A percentile compares a stretch with the other conserved stretches of the same genome.
These are phyloP conservation scores for Ceratobasidium sp. DNA, from an alignment of 1,284 basidiomycete genomes.

Conservation along the genomic window DNA sequence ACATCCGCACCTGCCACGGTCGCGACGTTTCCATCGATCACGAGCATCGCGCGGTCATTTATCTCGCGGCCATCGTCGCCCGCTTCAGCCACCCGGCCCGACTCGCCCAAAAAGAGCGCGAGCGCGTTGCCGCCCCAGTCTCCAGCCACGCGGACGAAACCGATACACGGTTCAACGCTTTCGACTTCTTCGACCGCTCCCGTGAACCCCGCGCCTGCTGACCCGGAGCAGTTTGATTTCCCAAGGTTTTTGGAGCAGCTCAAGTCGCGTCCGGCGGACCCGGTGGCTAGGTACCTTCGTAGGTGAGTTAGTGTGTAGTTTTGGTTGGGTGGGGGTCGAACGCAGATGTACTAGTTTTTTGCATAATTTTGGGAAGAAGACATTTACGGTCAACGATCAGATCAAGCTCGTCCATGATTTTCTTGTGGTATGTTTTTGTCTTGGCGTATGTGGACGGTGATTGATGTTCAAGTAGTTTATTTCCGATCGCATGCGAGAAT, in stretches of 20 bases:
- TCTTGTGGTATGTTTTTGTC: constrained; percentile 65
- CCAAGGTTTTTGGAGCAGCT: constrained; percentile 91
- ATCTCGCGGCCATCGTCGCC: constrained; percentile 11
- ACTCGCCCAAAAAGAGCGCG: constrained; percentile 57
- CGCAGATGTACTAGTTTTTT: constrained; percentile 67
- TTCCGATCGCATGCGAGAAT: constrained; percentile 80
- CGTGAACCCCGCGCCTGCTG: not conserved
- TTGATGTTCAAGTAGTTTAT: constrained; percentile 70
- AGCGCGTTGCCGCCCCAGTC: constrained; percentile 62
- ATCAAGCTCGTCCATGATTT: constrained; percentile 94
- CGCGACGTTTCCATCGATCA: constrained; percentile 64
- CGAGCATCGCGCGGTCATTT: constrained; percentile 65
- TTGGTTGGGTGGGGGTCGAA: constrained; percentile 5
- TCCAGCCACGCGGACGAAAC: constrained; percentile 27
- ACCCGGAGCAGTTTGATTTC: constrained; percentile 68
- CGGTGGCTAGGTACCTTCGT: constrained; percentile 87
- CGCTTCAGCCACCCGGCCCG: constrained; percentile 56
- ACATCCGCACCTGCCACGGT: constrained; percentile 50
- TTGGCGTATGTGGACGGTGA: constrained; percentile 35
- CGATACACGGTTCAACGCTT: constrained; percentile 3
- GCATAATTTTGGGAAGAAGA: constrained; percentile 87
- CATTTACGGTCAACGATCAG: constrained; percentile 88
- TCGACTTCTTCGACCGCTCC: constrained; percentile 11
- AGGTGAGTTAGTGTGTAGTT: constrained; percentile 60
- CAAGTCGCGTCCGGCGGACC: constrained; percentile 81